phyloP scores from a whole-genome alignment of 2,329 filamentous ascomycete genomes.

The Neofusicoccum cordaticola region DNA sequence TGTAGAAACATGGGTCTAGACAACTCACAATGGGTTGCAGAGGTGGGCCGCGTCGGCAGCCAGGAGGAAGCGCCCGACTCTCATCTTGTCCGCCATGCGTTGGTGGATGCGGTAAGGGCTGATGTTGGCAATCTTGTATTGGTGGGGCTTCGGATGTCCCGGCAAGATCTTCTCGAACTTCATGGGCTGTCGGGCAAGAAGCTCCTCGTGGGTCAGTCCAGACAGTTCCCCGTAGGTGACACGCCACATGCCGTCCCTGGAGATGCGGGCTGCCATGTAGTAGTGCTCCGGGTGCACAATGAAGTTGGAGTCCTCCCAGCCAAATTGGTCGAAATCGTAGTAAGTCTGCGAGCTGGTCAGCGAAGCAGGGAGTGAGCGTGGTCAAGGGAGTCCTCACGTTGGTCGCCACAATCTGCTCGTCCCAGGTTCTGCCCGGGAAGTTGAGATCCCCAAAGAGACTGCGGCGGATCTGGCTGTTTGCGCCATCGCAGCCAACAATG shows the following conservation, averaged over 20 bases:
- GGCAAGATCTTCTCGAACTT: conserved; percentile 57
- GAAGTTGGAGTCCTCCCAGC: conserved; percentile 55
- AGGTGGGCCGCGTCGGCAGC: conserved; percentile 59
- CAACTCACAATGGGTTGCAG: conserved; percentile 45
- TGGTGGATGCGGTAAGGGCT: conserved; percentile 60
- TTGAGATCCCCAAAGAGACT: conserved; percentile 21
- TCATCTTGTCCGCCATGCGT: conserved; percentile 52
- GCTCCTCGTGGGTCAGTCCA: conserved; percentile 51
- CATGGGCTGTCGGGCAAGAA: conserved; percentile 48
- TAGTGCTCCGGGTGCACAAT: conserved; percentile 59
- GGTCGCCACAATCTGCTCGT: conserved; percentile 57
- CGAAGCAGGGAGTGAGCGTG: conserved; percentile 16
- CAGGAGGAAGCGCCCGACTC: conserved; percentile 53
- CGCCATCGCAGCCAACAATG: conserved; percentile 67
- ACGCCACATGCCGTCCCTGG: conserved; percentile 55
- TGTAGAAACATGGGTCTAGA: not conserved
- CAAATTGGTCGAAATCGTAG: conserved; percentile 56
- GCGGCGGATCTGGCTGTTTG: conserved; percentile 58
- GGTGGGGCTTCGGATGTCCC: conserved; percentile 53
- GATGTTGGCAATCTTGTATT: conserved; percentile 54
- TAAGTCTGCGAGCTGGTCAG: conserved; percentile 45
- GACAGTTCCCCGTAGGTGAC: conserved; percentile 58
- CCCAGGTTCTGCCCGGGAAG: conserved; percentile 58
- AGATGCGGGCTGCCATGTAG: conserved; percentile 57
- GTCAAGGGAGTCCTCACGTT: conserved; percentile 43